Evolutionary conservation across 2,329 filamentous ascomycete species (phyloP).

Genomic region (Lomentospora prolificans): DNA sequence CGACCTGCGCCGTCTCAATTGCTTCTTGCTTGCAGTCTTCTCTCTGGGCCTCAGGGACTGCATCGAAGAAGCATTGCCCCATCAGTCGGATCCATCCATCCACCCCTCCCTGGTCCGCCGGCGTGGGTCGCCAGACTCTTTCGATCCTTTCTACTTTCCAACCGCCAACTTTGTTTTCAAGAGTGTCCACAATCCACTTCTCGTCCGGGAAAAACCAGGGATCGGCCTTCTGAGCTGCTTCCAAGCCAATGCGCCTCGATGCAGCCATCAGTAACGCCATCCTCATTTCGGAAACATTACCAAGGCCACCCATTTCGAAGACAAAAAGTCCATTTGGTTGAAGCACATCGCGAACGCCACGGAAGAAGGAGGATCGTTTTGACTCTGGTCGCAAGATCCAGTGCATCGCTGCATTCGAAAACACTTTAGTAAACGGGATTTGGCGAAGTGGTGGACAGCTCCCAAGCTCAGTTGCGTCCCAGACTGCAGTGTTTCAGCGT

Average conservation of each 20-base stretch:
- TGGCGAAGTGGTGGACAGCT: constrained; percentile 24
- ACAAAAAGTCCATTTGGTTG: constrained; percentile 46
- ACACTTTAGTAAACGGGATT: constrained; percentile 41
- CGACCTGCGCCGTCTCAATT: constrained; percentile 41
- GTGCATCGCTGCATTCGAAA: constrained; percentile 58
- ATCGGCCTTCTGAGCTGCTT: constrained; percentile 36
- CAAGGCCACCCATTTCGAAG: constrained; percentile 64
- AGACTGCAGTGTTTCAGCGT: constrained; percentile 21
- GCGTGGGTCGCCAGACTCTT: constrained; percentile 55
- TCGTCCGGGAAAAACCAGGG: constrained; percentile 69
- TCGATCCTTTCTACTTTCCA: constrained; percentile 45
- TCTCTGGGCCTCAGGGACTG: constrained; percentile 32
- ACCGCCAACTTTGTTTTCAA: constrained; percentile 33
- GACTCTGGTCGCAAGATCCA: constrained; percentile 46
- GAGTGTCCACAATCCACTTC: constrained; percentile 37
- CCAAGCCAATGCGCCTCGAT: constrained; percentile 37
- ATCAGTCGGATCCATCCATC: constrained; percentile 59
- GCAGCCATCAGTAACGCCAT: constrained; percentile 46
- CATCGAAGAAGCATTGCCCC: constrained; percentile 48
- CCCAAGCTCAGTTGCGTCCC: constrained; percentile 34
- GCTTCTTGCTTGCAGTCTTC: constrained; percentile 45
- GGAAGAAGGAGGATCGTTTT: constrained; percentile 42
- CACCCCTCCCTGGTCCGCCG: constrained; percentile 46
- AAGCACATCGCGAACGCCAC: constrained; percentile 39
- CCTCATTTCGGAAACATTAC: constrained; percentile 56